Conservation (phyloP, 2,329 filamentous ascomycete species). For the Nakataea oryzae region DNA sequence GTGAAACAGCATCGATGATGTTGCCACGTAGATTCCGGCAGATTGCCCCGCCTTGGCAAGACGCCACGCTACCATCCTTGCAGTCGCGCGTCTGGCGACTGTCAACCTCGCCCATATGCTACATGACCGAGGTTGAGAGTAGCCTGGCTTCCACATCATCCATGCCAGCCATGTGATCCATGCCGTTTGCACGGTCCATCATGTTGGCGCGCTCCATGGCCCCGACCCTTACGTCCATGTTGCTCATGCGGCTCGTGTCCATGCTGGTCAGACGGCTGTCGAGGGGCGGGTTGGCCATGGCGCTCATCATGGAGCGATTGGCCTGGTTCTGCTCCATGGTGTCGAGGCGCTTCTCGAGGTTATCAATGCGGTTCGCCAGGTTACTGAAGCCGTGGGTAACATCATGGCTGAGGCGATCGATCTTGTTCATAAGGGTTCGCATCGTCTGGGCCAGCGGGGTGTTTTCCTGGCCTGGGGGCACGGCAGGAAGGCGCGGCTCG, state of each 20-base stretch:
- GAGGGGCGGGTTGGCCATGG: conserved; percentile 13
- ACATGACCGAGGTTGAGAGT: conserved; percentile 22
- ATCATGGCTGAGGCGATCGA: conserved; percentile 48
- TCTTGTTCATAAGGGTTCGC: conserved; percentile 46
- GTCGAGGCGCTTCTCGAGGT: conserved; percentile 44
- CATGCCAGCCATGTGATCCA: conserved; percentile 23
- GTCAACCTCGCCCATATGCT: conserved; percentile 6
- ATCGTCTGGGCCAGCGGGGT: conserved; percentile 47
- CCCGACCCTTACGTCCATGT: conserved; percentile 24
- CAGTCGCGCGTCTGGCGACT: neutral
- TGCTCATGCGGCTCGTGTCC: conserved; percentile 17
- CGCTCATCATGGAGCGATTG: conserved; percentile 14
- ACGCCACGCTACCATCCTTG: neutral
- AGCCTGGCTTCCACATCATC: conserved; percentile 28
- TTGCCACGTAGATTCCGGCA: neutral
- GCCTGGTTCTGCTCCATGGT: conserved; percentile 32
- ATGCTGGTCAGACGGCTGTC: conserved; percentile 9
- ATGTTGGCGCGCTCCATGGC: conserved; percentile 21
- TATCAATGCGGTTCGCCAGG: conserved; percentile 38
- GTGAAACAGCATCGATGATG: neutral
- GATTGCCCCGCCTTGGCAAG: neutral
- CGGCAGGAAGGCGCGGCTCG: conserved; percentile 44
- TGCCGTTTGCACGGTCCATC: conserved; percentile 13
- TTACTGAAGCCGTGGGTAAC: conserved; percentile 40
- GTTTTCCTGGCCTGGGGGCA: conserved; percentile 44